phyloP scores from a whole-genome alignment of 257 asterid genomes.

The Primulina huaijiensis region DNA sequence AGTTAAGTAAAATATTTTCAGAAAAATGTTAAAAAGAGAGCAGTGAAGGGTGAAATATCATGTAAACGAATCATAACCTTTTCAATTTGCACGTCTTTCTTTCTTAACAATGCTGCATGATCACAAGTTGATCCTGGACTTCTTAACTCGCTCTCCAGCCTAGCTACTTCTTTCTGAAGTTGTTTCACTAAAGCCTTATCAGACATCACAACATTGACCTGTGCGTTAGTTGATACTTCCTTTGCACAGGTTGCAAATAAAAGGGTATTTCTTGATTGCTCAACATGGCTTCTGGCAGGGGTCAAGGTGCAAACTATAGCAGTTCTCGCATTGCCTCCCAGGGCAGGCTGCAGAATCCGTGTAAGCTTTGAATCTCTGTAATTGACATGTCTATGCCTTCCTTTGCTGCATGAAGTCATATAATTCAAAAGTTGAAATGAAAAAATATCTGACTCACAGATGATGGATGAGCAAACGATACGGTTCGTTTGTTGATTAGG shows the following conservation, averaged over 20 bases:
- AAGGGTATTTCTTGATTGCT: slow-evolving; percentile 97
- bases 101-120: slow-evolving; percentile 63
- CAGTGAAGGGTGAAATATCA: not conserved
- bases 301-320: slow-evolving; percentile 95
- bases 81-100: slow-evolving; percentile 85
- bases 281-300: slow-evolving; percentile 96
- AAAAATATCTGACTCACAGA: not conserved
- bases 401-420: slow-evolving; percentile 71
- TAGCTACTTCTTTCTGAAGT: slow-evolving; percentile 92
- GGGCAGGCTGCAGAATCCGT: slow-evolving; percentile 92
- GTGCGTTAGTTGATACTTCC: slow-evolving; percentile 96
- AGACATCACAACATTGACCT: slow-evolving; percentile 99
- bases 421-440: slow-evolving; percentile 13
- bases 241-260: slow-evolving; percentile 94
- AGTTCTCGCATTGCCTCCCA: slow-evolving; percentile 99
- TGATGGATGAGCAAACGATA: not conserved
- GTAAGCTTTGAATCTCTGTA: slow-evolving; percentile 98
- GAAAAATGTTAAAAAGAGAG: not conserved
- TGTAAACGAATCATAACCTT: slow-evolving; percentile 49
- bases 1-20: not conserved
- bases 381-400: slow-evolving; percentile 89
- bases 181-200: slow-evolving; percentile 99
- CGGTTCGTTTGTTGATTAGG: slow-evolving; percentile 14
- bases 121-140: slow-evolving; percentile 73
- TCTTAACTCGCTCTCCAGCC: slow-evolving; percentile 88